phyloP scores from a whole-genome alignment of 768 basidiomycete species.

The Lentinula sp. region DNA sequence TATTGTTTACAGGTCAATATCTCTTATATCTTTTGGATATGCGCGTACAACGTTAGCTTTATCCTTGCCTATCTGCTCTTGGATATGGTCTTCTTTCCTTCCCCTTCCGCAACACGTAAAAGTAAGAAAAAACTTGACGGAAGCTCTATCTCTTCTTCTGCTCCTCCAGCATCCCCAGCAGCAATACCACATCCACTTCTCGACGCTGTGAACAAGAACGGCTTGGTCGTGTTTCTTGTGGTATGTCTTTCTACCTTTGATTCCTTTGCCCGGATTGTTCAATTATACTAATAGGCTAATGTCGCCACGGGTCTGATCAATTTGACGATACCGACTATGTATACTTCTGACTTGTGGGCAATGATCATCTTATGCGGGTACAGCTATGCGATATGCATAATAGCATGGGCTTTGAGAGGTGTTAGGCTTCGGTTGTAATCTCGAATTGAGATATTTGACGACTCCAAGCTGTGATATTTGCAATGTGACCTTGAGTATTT shows the following conservation, averaged over 20 bases:
- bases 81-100: constrained; percentile 64
- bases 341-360: constrained; percentile 48
- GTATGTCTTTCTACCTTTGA: constrained; percentile 37
- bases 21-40: constrained; percentile 84
- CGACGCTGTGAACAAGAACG: constrained; percentile 79
- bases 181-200: constrained; percentile 46
- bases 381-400: constrained; percentile 44
- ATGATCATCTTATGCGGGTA: constrained; percentile 63
- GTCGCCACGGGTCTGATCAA: constrained; percentile 83
- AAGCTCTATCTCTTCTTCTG: constrained; percentile 10
- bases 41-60: constrained; percentile 84
- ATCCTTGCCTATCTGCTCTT: constrained; percentile 74
- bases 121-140: constrained; percentile 19
- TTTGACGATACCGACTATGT: constrained; percentile 76
- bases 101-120: constrained; percentile 28
- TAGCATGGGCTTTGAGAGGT: constrained; percentile 50
- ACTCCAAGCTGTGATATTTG: not conserved
- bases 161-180: constrained; percentile 3
- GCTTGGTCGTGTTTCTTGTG: constrained; percentile 71
- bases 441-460: not conserved
- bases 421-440: constrained; percentile 11
- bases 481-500: not conserved
- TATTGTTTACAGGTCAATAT: constrained; percentile 67
- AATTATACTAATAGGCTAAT: constrained; percentile 60
- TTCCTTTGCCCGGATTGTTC: not conserved